Evolutionary conservation across 306 rosid genomes (phyloP), one percentile per base, ranked within the genome.

Genomic region (Sicyos edulis): DNA sequence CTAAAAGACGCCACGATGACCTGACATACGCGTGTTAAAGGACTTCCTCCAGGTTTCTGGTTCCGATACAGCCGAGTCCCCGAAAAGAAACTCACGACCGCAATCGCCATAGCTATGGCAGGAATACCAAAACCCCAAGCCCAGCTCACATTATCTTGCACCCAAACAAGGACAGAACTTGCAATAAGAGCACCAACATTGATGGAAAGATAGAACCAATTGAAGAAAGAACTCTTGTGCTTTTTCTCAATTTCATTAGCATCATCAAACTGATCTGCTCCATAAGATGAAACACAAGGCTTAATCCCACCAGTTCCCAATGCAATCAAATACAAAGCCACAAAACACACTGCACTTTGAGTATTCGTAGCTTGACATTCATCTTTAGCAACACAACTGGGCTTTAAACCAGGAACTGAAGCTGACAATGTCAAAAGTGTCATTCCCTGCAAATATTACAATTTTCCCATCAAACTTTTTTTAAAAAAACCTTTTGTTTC

Each of bases 161-260:
- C 51, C 76, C 76, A 72, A 13, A 72, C 76, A 13, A 72, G 66
- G 16, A 72, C 62, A 40, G 66, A 54, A 44, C 76, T 72, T 42
- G 76, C 62, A 15, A 72, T 54, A 2, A 72, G 54, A 42, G 68
- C 76, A 56, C 76, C 76, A 40, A 72, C 52, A n/a, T 72, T 72
- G 64, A 72, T 72, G 34, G 76, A 72, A 57, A 72, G 50, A 45
- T 72, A 72, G 52, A 72, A 72, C 76, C 76, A 72, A 72, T 72
- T 72, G 8, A 72, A 47, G n/a, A n/a, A n/a, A n/a, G n/a, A n/a
- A n/a, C n/a, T n/a, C n/a, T n/a, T n/a, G n/a, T n/a, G n/a, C n/a
- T n/a, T n/a, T n/a, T n/a, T n/a, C n/a, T n/a, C n/a, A n/a, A n/a
- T n/a, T n/a, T n/a, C n/a, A n/a, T n/a, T n/a, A n/a, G n/a, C n/a